Evolutionary conservation across 345 rosid species (phyloP).

Genomic region (Lumnitzera racemosa): DNA sequence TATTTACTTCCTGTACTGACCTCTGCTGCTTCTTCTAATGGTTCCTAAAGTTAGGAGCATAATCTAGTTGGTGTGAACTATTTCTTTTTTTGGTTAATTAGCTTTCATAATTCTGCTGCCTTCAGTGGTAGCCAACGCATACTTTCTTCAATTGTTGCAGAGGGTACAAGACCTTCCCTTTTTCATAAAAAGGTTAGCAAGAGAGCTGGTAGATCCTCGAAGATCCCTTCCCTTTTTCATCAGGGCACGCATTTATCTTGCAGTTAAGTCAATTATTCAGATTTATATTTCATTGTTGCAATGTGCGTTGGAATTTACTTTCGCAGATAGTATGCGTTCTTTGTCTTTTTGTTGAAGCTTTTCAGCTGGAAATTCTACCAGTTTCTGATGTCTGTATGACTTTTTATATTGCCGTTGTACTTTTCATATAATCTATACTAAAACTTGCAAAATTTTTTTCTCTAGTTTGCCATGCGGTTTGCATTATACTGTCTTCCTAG

Average conservation of each 20-base stretch:
- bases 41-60: too few species aligned
- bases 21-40: too few species aligned
- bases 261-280: constrained; percentile 49
- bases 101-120: not conserved
- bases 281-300: not conserved
- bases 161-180: constrained; percentile 94
- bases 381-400: too few species aligned
- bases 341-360: not conserved
- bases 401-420: too few species aligned
- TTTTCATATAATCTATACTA: too few species aligned
- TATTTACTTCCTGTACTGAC: too few species aligned
- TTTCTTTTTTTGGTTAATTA: not conserved
- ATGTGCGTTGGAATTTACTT: not conserved
- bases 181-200: constrained; percentile 60
- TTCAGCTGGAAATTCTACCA: not conserved
- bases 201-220: constrained; percentile 72
- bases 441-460: too few species aligned
- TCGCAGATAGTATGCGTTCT: not conserved
- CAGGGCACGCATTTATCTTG: constrained; percentile 65
- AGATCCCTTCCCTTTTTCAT: constrained; percentile 87
- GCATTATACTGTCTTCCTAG: too few species aligned
- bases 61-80: too few species aligned
- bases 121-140: not conserved
- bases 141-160: constrained; percentile 23
- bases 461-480: too few species aligned